Evolutionary conservation across 768 basidiomycete genomes (phyloP), one percentile per base, ranked within the genome.

Genomic region (Dendrothele bispora): DNA sequence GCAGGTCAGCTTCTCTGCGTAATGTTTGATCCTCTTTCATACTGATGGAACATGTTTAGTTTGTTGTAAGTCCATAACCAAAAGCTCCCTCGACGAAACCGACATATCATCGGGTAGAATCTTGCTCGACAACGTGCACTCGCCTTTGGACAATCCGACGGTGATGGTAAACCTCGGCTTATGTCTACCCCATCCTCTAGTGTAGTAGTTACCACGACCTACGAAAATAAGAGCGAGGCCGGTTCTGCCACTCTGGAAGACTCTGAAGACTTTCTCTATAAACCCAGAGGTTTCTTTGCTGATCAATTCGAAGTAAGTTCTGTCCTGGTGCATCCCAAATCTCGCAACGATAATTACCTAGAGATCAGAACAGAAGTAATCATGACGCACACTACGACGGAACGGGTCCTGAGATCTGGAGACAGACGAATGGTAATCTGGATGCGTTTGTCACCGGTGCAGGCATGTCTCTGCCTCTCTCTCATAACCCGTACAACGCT

Each of bases 331-430:
- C n/a, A n/a, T n/a, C n/a, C n/a, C n/a, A n/a, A n/a, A n/a, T n/a
- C n/a, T n/a, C n/a, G n/a, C n/a, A n/a, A n/a, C n/a, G n/a, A n/a
- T n/a, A n/a, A n/a, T n/a, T n/a, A n/a, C n/a, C n/a, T n/a, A n/a
- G n/a, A n/a, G n/a, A n/a, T n/a, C 43, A 91, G 87, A 98, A 95
- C 63, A 79, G 73, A 57, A 91, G 88, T 59, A 98, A 99, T 58
- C 92, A 83, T 62, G 77, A 86, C 45, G 93, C 95, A 0, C 97
- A 99, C 62, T 91, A 79, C 53, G 67, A 80, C 27, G 91, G 91
- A 5, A 98, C 97, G 1, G 97, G 91, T 0, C 94, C 93, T 0
- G 97, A 98, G 70, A 91, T 98, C 27, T 93, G 93, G 87, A 75
- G 85, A 35, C 97, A 99, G 62, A 92, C 91, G 6, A 86, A 84